A percentile compares a stretch with the other conserved stretches of the same genome.
phyloP scores from a whole-genome alignment of 345 rosid species.

The sweet orange (Citrus sinensis) region DNA sequence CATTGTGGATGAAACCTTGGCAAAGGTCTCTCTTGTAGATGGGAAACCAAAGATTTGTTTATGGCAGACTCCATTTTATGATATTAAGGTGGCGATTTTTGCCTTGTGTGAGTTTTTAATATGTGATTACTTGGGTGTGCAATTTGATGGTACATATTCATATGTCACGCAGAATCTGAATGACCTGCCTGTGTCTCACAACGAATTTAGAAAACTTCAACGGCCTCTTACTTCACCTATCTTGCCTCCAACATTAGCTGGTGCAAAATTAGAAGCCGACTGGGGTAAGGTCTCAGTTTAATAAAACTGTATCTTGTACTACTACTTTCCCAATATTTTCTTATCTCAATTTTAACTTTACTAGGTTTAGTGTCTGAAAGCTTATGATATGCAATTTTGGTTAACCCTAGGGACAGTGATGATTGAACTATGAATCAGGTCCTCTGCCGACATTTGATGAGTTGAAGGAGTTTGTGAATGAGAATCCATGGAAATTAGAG shows the following conservation, averaged over 20 bases:
- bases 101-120: not conserved
- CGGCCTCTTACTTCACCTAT: conserved; percentile 41
- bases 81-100: conserved; percentile 43
- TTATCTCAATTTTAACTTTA: not conserved
- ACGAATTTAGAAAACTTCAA: conserved; percentile 51
- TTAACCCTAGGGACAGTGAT: conserved; percentile 24
- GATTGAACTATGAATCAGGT: conserved; percentile 57
- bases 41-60: conserved; percentile 26
- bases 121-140: not conserved
- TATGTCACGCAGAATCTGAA: conserved; percentile 35
- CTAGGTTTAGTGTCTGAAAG: not conserved
- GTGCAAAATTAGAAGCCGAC: conserved; percentile 37
- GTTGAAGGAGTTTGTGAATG: conserved; percentile 52
- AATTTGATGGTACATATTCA: conserved; percentile 8
- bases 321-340: conserved; percentile 2
- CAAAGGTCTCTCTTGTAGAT: conserved; percentile 21
- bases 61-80: conserved; percentile 78
- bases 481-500: conserved; percentile 32
- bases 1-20: conserved; percentile 38
- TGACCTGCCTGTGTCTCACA: conserved; percentile 59
- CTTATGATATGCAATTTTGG: conserved; percentile 19
- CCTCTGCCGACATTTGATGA: conserved; percentile 59
- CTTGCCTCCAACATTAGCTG: conserved; percentile 31
- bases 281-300: conserved; percentile 59
- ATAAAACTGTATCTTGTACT: not conserved